Percentiles rank a stretch among this genome's conserved stretches.
phyloP scores from a whole-genome alignment of 306 rosid species.

The Arachis stenosperma region DNA sequence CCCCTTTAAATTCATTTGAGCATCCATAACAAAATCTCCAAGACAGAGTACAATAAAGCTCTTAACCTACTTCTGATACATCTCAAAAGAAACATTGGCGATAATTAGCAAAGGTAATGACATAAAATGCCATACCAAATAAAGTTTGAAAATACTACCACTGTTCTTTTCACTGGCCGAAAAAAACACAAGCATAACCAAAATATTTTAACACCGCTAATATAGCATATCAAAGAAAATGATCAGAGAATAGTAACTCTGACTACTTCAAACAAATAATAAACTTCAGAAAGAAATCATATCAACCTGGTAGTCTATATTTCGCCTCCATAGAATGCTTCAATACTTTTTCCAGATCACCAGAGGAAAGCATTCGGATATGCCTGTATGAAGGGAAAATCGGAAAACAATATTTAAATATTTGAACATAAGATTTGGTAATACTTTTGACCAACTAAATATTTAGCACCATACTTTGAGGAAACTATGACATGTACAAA shows the following conservation, averaged over 20 bases:
- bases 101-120: conserved; percentile 22
- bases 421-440: conserved; percentile 2
- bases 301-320: conserved; percentile 83
- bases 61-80: conserved; percentile 18
- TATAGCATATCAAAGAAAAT: conserved; percentile 5
- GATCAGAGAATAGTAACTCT: conserved; percentile 11
- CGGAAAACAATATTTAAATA: conserved; percentile 30
- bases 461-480: conserved; percentile 63
- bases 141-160: conserved; percentile 7
- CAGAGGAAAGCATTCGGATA: conserved; percentile 70
- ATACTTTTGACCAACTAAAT: conserved; percentile 29
- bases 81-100: conserved; percentile 10
- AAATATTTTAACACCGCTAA: conserved; percentile 17
- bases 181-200: conserved; percentile 24
- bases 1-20: conserved; percentile 25
- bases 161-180: conserved; percentile 19
- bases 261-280: conserved; percentile 21
- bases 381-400: conserved; percentile 56
- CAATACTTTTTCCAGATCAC: conserved; percentile 73
- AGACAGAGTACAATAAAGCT: conserved; percentile 32
- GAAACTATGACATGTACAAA: conserved; percentile 82
- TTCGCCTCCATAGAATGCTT: conserved; percentile 63
- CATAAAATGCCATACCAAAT: conserved; percentile 28
- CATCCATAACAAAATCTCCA: conserved; percentile 28
- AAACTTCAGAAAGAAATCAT: conserved; percentile 32